A percentile compares a stretch with the other conserved stretches of the same genome.
Conservation (phyloP, 305 asterid genomes). For the Stenogyne calaminthoides region DNA sequence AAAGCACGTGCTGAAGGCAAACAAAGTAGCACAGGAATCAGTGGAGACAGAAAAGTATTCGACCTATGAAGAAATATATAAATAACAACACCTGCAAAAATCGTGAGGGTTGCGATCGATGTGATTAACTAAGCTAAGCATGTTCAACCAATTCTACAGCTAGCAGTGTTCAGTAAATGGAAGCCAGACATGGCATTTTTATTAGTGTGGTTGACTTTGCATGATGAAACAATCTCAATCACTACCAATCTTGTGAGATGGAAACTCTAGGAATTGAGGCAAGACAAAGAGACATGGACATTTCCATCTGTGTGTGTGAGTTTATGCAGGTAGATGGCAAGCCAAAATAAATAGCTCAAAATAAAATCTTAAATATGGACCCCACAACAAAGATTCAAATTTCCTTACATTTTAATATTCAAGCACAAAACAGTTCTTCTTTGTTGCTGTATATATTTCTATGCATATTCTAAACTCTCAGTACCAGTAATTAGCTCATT, state of each 20-base stretch:
- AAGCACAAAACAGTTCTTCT: too few relatives aligned
- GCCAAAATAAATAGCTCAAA: slow-evolving; percentile 28
- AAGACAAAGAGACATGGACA: too few relatives aligned
- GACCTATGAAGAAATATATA: slow-evolving; percentile 39
- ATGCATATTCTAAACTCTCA: not conserved
- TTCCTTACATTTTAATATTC: slow-evolving; percentile 5
- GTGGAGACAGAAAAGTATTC: slow-evolving; percentile 31
- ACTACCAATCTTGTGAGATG: too few relatives aligned
- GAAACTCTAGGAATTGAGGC: too few relatives aligned
- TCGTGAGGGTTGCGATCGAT: too few relatives aligned
- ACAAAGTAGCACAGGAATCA: slow-evolving; percentile 17
- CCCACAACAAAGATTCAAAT: slow-evolving; percentile 24
- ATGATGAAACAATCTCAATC: too few relatives aligned
- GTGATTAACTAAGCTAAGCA: too few relatives aligned
- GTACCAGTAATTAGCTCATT: not conserved
- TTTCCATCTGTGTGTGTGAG: slow-evolving; percentile 43
- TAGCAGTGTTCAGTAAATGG: slow-evolving; percentile 47
- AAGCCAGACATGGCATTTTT: too few relatives aligned
- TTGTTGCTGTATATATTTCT: too few relatives aligned
- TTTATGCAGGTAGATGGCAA: too few relatives aligned
- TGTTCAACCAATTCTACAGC: slow-evolving; percentile 41
- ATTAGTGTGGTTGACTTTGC: too few relatives aligned
- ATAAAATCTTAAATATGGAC: not conserved
- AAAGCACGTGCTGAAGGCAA: slow-evolving; percentile 63
- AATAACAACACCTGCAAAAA: slow-evolving; percentile 54